Conservation (phyloP, 2,329 filamentous ascomycete species). For the Pseudocercospora fijiensis region DNA sequence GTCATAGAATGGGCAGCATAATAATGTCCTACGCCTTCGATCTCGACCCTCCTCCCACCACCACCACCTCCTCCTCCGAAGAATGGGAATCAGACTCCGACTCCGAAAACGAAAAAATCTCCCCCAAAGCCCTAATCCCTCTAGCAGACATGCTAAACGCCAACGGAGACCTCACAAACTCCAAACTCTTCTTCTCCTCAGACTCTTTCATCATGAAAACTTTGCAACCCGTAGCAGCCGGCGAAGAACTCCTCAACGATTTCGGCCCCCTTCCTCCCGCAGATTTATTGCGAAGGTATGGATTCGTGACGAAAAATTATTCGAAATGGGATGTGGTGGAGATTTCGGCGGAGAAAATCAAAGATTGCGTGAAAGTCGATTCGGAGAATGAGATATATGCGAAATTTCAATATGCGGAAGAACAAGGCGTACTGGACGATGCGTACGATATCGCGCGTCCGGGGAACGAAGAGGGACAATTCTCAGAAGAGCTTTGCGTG, state of each 20-base stretch:
- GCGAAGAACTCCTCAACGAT: slow-evolving; percentile 82
- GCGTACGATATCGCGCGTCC: slow-evolving; percentile 59
- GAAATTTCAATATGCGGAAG: slow-evolving; percentile 57
- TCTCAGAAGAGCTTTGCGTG: slow-evolving; percentile 45
- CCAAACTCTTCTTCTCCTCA: slow-evolving; percentile 62
- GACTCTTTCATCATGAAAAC: slow-evolving; percentile 68
- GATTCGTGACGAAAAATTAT: slow-evolving; percentile 80
- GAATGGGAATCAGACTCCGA: slow-evolving; percentile 48
- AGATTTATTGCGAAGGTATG: slow-evolving; percentile 79
- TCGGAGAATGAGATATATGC: slow-evolving; percentile 24
- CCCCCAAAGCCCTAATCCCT: slow-evolving; percentile 80
- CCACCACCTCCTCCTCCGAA: too few relatives aligned
- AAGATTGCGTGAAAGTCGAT: slow-evolving; percentile 37
- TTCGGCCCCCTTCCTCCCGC: slow-evolving; percentile 82
- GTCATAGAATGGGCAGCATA: slow-evolving; percentile 79
- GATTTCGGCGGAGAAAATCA: slow-evolving; percentile 62
- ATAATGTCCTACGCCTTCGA: slow-evolving; percentile 96
- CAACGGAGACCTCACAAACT: slow-evolving; percentile 79
- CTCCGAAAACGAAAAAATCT: slow-evolving; percentile 33
- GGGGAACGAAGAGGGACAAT: slow-evolving; percentile 36
- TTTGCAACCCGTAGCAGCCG: slow-evolving; percentile 64
- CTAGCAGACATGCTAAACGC: slow-evolving; percentile 89
- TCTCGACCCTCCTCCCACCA: slow-evolving; percentile 54
- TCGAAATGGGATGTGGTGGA: slow-evolving; percentile 80
- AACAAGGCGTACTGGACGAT: slow-evolving; percentile 66